Base-by-base conservation (phyloP, 2,329 filamentous ascomycete genomes). In the Allantophomopsis lycopodina region DNA sequence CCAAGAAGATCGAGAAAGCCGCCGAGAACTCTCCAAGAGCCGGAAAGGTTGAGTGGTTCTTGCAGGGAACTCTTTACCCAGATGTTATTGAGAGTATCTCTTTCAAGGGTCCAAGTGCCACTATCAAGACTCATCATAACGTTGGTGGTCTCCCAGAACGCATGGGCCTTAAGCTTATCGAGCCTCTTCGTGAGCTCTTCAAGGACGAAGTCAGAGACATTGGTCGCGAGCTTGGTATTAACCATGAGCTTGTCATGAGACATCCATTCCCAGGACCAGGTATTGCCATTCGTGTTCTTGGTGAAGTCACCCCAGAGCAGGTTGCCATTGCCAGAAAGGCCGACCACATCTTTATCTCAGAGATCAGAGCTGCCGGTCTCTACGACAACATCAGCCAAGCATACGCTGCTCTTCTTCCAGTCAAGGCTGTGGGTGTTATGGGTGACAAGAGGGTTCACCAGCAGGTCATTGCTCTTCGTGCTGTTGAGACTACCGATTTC, bases 31-130 rank as follows among this genome's bases (percentile, higher is more conserved):
- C 79, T 0, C 60, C 68, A 2, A 68, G 70, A 40, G 77, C 76
- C n/a, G 84, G 83, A 28, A 78, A 81, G 51, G 81, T 95, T 32
- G 75, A 85, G 51, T 95, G 76, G 71, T 83, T 95, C 54, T 68
- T 95, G 8, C 88, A 95, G 61, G 86, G 87, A 41, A 57, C 55
- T 7, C 68, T 91, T 17, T 89, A 86, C 60, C 81, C 79, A 2
- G 81, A 59, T 45, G 52, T 58, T 31, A 70, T 75, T 38, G 70
- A 73, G 54, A 64, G 69, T 46, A 75, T 84, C 45, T 80, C 76
- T 18, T 84, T 83, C 69, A 81, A 81, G 55, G 79, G 79, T 1
- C 79, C 79, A 12, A 76, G 69, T 31, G 70, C 71, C 18, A 83
- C 79, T 11, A 84, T 84, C 61, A 84, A 83, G 57, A 83, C 78